Conservation (phyloP, 164 flowering plant genomes). For the Litsea cubeba region DNA sequence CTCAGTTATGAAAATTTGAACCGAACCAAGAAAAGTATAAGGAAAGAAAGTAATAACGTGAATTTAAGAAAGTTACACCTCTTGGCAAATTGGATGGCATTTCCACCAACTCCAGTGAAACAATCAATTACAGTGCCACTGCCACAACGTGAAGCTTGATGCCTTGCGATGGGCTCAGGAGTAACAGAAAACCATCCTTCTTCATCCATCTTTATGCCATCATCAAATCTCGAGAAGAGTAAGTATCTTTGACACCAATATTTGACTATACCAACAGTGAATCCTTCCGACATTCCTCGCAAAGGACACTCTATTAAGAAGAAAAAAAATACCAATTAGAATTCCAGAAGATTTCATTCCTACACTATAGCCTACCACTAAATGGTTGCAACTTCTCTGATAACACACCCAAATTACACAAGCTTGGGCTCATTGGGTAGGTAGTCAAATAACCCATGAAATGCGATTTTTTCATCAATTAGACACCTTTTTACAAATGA, state of each 20-base stretch:
- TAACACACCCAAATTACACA: too few relatives aligned
- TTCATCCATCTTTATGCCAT: conserved; percentile 85
- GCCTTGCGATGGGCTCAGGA: conserved; percentile 73
- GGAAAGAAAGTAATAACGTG: neutral
- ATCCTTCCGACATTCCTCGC: conserved; percentile 28
- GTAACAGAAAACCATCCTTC: conserved; percentile 99
- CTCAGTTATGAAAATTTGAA: neutral
- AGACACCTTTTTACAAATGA: too few relatives aligned
- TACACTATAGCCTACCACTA: too few relatives aligned
- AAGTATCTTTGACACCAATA: conserved; percentile 81
- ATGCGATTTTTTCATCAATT: too few relatives aligned
- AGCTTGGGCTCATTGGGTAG: too few relatives aligned
- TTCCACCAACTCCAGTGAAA: conserved; percentile 96
- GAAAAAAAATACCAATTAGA: neutral
- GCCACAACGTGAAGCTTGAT: conserved; percentile 84
- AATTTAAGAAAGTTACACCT: conserved; percentile 29
- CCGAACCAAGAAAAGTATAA: neutral
- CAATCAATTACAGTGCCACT: conserved; percentile 58
- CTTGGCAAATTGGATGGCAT: conserved; percentile 86
- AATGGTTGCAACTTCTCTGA: too few relatives aligned
- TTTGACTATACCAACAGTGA: conserved; percentile 39
- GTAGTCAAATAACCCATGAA: too few relatives aligned
- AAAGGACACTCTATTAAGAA: conserved; percentile 14
- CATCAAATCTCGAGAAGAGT: conserved; percentile 74
- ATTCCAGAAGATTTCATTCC: too few relatives aligned